These are phyloP conservation scores for Pseudogymnoascus sp. DNA, from an alignment of 2,329 filamentous ascomycete genomes.

Conservation along the genomic window DNA sequence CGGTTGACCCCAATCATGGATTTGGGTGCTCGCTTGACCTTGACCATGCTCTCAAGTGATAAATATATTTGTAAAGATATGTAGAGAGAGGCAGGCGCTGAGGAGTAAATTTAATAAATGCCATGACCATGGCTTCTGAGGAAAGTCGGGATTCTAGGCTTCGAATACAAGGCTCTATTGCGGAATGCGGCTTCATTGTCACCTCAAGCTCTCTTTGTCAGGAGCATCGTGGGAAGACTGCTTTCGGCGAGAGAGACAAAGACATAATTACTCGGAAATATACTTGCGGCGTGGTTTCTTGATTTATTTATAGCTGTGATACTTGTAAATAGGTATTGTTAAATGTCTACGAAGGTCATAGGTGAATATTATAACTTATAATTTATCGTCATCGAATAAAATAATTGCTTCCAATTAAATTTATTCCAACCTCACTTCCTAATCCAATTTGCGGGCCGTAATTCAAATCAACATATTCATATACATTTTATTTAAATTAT, in stretches of 20 bases:
- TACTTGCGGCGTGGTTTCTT: not conserved
- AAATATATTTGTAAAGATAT: not conserved
- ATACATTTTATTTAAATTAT: not conserved
- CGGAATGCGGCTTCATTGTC: not conserved
- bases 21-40: slow-evolving; percentile 5
- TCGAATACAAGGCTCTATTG: not conserved
- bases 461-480: not conserved
- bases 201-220: not conserved
- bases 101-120: not conserved
- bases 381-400: not conserved
- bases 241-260: not conserved
- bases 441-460: not conserved
- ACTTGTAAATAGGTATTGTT: not conserved
- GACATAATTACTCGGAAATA: not conserved
- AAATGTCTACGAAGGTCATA: no score
- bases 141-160: not conserved
- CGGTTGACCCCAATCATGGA: slow-evolving; percentile 7
- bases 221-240: not conserved
- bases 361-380: no score
- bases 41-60: not conserved
- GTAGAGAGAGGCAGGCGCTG: not conserved
- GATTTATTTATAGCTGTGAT: not conserved
- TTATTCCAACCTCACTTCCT: not conserved
- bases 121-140: not conserved
- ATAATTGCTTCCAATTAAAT: not conserved